These are phyloP conservation scores for Perkinsus marinus DNA, from an alignment of 169 alveolate genomes.

Conservation along the genomic window DNA sequence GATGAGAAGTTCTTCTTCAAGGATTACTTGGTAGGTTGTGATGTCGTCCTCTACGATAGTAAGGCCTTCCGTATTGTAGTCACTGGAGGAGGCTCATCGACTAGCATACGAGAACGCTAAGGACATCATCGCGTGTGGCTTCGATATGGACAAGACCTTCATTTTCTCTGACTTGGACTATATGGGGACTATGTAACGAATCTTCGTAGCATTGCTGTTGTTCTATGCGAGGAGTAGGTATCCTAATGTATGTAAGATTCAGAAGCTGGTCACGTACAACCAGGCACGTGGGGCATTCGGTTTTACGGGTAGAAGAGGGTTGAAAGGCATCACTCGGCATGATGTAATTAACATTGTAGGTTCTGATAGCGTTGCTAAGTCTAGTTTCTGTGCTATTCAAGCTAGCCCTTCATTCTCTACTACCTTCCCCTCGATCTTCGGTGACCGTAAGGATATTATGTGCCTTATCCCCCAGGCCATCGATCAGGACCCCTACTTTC, in stretches of 20 bases:
- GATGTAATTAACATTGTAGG: conserved; percentile 24
- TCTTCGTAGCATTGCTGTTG: not conserved
- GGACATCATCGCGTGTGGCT: conserved; percentile 98
- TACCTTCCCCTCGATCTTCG: conserved; percentile 82
- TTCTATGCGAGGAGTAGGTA: conserved; percentile 22
- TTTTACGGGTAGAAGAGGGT: conserved; percentile 2
- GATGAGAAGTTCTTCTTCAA: conserved; percentile 97
- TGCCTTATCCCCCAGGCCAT: conserved; percentile 93
- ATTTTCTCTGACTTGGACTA: conserved; percentile 69
- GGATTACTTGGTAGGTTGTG: conserved; percentile 55
- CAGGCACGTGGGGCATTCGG: conserved; percentile 61
- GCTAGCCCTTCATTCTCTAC: conserved; percentile 89
- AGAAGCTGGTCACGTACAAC: conserved; percentile 83
- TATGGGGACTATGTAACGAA: conserved; percentile 11
- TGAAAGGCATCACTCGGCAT: conserved; percentile 64
- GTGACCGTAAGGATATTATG: conserved; percentile 66
- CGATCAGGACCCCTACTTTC: conserved; percentile 99
- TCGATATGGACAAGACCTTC: conserved; percentile 91
- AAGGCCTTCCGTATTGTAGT: not conserved
- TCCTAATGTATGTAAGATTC: conserved; percentile 77
- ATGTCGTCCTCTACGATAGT: no score
- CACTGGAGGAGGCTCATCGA: conserved; percentile 58
- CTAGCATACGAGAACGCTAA: conserved; percentile 87
- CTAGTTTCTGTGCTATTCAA: conserved; percentile 91
- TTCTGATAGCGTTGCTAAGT: conserved; percentile 81